These are phyloP conservation scores for Neolecta irregularis DNA, from an alignment of 1,139 yeast species.

Conservation along the genomic window DNA sequence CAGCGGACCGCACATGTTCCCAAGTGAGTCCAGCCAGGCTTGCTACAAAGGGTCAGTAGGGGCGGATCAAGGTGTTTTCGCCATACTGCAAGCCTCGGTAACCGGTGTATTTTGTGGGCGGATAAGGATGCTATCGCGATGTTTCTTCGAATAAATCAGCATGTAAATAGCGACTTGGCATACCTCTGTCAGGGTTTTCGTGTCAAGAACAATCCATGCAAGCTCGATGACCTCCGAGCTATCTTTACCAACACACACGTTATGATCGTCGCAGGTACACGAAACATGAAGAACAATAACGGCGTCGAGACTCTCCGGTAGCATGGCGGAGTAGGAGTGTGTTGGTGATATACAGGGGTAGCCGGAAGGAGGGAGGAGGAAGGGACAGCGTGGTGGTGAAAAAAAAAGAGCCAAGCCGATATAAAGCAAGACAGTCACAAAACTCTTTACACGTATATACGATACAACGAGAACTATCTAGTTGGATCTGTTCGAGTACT, in stretches of 20 bases:
- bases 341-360: not conserved
- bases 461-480: too few species aligned
- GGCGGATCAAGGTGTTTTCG: not conserved
- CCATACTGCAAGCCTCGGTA: conserved; percentile 39
- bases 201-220: conserved; percentile 43
- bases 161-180: conserved; percentile 2
- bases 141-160: not conserved
- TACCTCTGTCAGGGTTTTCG: conserved; percentile 22
- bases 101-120: conserved; percentile 56
- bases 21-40: conserved; percentile 39
- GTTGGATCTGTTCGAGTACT: too few species aligned
- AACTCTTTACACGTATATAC: too few species aligned
- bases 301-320: conserved; percentile 2
- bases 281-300: conserved; percentile 46
- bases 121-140: conserved; percentile 33
- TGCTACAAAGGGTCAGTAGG: conserved; percentile 17
- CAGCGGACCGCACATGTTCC: conserved; percentile 43
- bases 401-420: too few species aligned
- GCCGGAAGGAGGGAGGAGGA: not conserved
- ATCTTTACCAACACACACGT: conserved; percentile 44
- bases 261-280: conserved; percentile 55
- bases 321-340: not conserved
- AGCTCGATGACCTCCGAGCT: conserved; percentile 51
- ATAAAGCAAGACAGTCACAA: too few species aligned
- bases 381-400: too few species aligned